These are phyloP conservation scores for Oryza meridionalis DNA, from an alignment of 176 grass and related monocot genomes.

Conservation along the genomic window DNA sequence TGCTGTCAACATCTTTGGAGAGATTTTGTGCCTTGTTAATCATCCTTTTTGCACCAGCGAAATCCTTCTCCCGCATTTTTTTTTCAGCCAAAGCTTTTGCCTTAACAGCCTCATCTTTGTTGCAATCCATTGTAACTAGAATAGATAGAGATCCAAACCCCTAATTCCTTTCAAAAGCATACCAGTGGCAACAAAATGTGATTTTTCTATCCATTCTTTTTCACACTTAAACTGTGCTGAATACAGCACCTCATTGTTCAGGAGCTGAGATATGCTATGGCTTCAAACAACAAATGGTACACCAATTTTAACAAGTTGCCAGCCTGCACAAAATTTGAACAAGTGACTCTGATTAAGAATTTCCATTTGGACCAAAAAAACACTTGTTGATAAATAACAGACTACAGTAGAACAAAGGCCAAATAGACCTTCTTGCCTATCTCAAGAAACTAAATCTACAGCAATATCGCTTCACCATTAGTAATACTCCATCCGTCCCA, in stretches of 20 bases:
- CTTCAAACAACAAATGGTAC: constrained; percentile 4
- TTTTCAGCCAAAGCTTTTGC: constrained; percentile 68
- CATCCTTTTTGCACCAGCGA: constrained; percentile 63
- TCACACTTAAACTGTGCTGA: neutral
- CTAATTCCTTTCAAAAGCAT: neutral
- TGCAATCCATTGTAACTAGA: constrained; percentile 76
- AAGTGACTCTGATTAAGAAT: constrained; percentile 21
- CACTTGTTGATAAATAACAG: neutral
- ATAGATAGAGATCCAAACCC: constrained; percentile 17
- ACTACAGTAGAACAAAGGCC: constrained; percentile 14
- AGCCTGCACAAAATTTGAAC: constrained; percentile 36
- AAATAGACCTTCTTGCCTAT: neutral
- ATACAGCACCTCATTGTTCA: constrained; percentile 4
- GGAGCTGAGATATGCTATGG: constrained; percentile 13
- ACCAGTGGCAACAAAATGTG: constrained; percentile 5
- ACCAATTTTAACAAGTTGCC: constrained; percentile 2
- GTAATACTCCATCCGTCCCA: neutral
- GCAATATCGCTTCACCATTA: constrained; percentile 22
- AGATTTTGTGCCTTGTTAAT: constrained; percentile 78
- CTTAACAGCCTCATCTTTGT: constrained; percentile 84
- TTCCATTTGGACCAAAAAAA: neutral
- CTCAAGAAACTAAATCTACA: constrained; percentile 13
- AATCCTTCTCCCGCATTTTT: constrained; percentile 80
- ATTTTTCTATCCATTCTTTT: constrained; percentile 13
- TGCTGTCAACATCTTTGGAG: constrained; percentile 64